Conservation (phyloP, 306 rosid species). For the Rosa chinensis region DNA sequence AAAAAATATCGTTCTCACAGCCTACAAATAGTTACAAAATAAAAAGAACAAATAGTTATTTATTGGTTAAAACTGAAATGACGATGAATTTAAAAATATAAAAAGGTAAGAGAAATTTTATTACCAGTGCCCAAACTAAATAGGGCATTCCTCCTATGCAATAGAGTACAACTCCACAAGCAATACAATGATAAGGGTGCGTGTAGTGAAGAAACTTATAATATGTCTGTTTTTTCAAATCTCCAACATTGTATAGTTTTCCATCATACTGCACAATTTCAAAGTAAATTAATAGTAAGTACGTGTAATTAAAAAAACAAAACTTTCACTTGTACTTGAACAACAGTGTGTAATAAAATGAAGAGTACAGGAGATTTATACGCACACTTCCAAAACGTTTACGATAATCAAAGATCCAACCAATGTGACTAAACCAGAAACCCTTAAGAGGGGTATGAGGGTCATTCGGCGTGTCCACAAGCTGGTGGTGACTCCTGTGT, state of each 20-base stretch:
- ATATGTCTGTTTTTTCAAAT: conserved; percentile 63
- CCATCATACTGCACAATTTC: conserved; percentile 62
- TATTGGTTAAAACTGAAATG: too few relatives aligned
- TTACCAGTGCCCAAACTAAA: conserved; percentile 91
- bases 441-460: conserved; percentile 90
- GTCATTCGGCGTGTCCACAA: conserved; percentile 71
- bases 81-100: background rate
- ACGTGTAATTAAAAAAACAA: too few relatives aligned
- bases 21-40: conserved; percentile 37
- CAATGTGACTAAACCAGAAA: conserved; percentile 86
- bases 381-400: conserved; percentile 65
- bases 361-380: conserved; percentile 12
- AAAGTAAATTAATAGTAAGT: background rate
- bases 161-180: conserved; percentile 64
- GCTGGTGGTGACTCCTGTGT: conserved; percentile 83
- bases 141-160: conserved; percentile 73
- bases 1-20: conserved; percentile 45
- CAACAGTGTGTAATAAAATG: background rate
- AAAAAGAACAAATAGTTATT: too few relatives aligned
- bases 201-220: conserved; percentile 59
- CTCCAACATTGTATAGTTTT: conserved; percentile 56
- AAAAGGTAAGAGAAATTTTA: background rate
- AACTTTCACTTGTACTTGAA: too few relatives aligned
- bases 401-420: conserved; percentile 73
- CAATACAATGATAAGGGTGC: conserved; percentile 67